Conservation (phyloP, 768 basidiomycete genomes). For the Boletus reticuloceps region DNA sequence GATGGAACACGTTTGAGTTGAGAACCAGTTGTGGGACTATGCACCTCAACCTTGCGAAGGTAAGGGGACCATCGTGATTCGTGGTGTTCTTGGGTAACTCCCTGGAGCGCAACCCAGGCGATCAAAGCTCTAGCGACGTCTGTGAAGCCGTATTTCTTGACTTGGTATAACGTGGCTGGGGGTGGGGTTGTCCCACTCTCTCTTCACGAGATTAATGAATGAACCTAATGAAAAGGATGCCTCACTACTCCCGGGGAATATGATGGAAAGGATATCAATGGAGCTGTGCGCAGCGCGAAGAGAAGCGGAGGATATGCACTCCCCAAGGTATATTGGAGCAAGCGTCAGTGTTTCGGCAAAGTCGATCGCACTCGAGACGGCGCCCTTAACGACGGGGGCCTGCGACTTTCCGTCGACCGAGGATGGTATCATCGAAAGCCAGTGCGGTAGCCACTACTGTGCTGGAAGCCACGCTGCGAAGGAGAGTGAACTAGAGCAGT, state of each 20-base stretch:
- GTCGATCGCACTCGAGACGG: constrained; percentile 58
- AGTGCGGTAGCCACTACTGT: constrained; percentile 58
- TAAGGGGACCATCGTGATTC: constrained; percentile 66
- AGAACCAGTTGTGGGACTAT: constrained; percentile 38
- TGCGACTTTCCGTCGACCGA: constrained; percentile 60
- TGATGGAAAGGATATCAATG: constrained; percentile 66
- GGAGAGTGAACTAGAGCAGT: constrained; percentile 60
- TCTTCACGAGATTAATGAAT: constrained; percentile 75
- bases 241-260: constrained; percentile 75
- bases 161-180: constrained; percentile 53
- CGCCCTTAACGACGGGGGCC: constrained; percentile 53
- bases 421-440: constrained; percentile 63
- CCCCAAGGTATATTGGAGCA: constrained; percentile 70
- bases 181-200: constrained; percentile 66
- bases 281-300: constrained; percentile 73
- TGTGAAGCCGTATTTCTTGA: constrained; percentile 58
- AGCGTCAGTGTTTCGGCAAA: constrained; percentile 71
- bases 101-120: constrained; percentile 79
- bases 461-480: constrained; percentile 56
- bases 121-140: constrained; percentile 69
- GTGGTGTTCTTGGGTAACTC: constrained; percentile 78
- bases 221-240: constrained; percentile 79
- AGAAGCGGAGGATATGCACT: constrained; percentile 74
- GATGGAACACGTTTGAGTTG: constrained; percentile 39
- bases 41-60: constrained; percentile 65